phyloP scores from a whole-genome alignment of 805 yeast species.

The Candida andamanensis region DNA sequence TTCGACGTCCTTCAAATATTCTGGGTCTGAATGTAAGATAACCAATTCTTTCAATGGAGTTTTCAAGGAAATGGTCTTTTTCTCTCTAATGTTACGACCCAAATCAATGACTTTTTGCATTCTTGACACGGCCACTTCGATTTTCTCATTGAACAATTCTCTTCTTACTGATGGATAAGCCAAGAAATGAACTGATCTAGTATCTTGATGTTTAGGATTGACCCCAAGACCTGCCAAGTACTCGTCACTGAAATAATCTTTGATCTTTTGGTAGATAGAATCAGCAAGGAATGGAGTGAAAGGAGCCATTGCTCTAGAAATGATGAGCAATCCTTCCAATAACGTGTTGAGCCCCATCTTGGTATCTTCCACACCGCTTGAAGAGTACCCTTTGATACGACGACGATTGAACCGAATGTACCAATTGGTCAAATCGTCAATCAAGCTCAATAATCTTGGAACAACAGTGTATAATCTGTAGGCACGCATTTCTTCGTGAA shows the following conservation, averaged over 20 bases:
- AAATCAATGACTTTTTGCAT: conserved; percentile 96
- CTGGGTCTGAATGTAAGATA: conserved; percentile 73
- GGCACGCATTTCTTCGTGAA: conserved; percentile 84
- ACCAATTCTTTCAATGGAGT: conserved; percentile 88
- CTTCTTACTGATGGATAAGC: conserved; percentile 80
- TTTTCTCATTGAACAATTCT: conserved; percentile 74
- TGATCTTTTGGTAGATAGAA: conserved; percentile 74
- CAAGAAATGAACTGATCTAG: conserved; percentile 88
- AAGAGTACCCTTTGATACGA: conserved; percentile 85
- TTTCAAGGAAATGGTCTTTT: conserved; percentile 88
- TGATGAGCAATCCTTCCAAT: conserved; percentile 82
- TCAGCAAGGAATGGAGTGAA: conserved; percentile 96
- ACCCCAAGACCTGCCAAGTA: conserved; percentile 42
- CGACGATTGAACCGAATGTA: conserved; percentile 97
- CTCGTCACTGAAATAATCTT: conserved; percentile 54
- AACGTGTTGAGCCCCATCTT: conserved; percentile 83
- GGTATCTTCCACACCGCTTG: conserved; percentile 80
- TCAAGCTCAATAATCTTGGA: conserved; percentile 80
- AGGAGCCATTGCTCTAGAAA: conserved; percentile 97
- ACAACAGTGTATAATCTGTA: conserved; percentile 95
- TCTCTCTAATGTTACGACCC: conserved; percentile 95
- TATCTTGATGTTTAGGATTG: conserved; percentile 47
- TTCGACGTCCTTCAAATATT: conserved; percentile 72
- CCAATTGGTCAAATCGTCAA: conserved; percentile 97
- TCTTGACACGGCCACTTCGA: conserved; percentile 84